Evolutionary conservation across 768 basidiomycete species (phyloP).

Genomic region (Paxillus ammoniavirescens): DNA sequence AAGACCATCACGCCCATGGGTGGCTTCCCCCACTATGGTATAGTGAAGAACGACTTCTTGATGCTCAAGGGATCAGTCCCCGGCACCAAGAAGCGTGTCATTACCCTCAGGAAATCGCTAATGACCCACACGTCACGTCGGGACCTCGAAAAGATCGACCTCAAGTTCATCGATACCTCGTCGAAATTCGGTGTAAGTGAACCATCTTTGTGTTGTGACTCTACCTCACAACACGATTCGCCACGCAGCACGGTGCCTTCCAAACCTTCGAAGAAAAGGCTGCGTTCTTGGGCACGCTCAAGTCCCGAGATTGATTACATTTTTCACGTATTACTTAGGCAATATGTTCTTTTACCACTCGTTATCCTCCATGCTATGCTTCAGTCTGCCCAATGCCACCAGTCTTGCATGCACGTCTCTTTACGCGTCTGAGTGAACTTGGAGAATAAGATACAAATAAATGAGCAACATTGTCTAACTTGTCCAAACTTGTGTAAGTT

Average conservation of each 20-base stretch:
- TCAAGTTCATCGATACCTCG: conserved; percentile 99
- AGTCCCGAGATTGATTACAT: conserved; percentile 66
- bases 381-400: conserved; percentile 30
- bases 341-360: conserved; percentile 34
- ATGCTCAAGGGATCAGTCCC: conserved; percentile 95
- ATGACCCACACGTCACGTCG: conserved; percentile 94
- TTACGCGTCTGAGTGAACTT: not conserved
- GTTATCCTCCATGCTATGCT: conserved; percentile 42
- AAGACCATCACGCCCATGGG: conserved; percentile 96
- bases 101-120: conserved; percentile 96
- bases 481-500: not conserved
- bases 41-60: conserved; percentile 98
- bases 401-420: conserved; percentile 5
- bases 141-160: conserved; percentile 95
- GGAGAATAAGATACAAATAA: not conserved
- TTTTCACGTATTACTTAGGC: conserved; percentile 38
- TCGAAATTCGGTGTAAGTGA: conserved; percentile 91
- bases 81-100: conserved; percentile 96
- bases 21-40: conserved; percentile 99
- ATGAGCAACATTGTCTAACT: not conserved
- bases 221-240: conserved; percentile 3
- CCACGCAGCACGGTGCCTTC: conserved; percentile 84
- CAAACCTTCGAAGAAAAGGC: conserved; percentile 96
- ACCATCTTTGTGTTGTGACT: not conserved
- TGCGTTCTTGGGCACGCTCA: conserved; percentile 91